These are phyloP conservation scores for Peronospora destructor DNA, from an alignment of 352 stramenopile genomes.

Conservation along the genomic window DNA sequence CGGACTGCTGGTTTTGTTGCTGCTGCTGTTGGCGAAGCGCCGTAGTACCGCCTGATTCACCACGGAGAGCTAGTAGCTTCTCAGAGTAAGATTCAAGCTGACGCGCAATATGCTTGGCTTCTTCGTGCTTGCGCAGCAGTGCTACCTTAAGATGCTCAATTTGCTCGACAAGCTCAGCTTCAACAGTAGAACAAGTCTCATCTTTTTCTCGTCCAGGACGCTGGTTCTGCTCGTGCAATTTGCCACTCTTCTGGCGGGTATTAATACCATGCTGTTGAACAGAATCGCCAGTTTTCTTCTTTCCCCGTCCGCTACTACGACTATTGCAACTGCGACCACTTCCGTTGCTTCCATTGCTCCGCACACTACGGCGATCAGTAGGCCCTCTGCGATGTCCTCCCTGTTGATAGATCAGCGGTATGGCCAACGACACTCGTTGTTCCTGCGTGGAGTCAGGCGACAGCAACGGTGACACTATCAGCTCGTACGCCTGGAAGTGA, in stretches of 20 bases:
- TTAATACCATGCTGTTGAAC: constrained; percentile 9
- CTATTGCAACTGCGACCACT: constrained; percentile 27
- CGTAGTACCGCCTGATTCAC: constrained; percentile 4
- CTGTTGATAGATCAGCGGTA: constrained; percentile 5
- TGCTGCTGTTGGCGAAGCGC: constrained; percentile 9
- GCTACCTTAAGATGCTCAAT: constrained; percentile 64
- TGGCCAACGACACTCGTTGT: constrained; percentile 2
- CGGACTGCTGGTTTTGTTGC: constrained; percentile 13
- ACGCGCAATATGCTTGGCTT: constrained; percentile 57
- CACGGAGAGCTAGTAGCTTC: constrained; percentile 40
- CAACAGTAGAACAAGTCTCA: constrained; percentile 14
- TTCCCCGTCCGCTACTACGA: constrained; percentile 21
- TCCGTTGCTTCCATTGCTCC: constrained; percentile 29
- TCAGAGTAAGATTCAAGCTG: constrained; percentile 49
- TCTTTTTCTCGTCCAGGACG: constrained; percentile 37
- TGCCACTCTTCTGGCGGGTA: constrained; percentile 19
- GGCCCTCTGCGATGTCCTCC: constrained; percentile 17
- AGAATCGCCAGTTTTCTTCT: constrained; percentile 12
- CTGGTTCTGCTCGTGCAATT: constrained; percentile 29
- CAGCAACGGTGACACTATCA: constrained; percentile 5
- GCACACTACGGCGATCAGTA: constrained; percentile 23
- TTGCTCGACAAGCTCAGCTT: constrained; percentile 52
- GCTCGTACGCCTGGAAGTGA: constrained; percentile 38
- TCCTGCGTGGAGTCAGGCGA: constrained; percentile 9
- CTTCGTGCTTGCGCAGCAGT: constrained; percentile 70